A percentile compares a stretch with the other conserved stretches of the same genome.
phyloP scores from a whole-genome alignment of 176 grass and related monocot species.

The Ensete ventricosum region DNA sequence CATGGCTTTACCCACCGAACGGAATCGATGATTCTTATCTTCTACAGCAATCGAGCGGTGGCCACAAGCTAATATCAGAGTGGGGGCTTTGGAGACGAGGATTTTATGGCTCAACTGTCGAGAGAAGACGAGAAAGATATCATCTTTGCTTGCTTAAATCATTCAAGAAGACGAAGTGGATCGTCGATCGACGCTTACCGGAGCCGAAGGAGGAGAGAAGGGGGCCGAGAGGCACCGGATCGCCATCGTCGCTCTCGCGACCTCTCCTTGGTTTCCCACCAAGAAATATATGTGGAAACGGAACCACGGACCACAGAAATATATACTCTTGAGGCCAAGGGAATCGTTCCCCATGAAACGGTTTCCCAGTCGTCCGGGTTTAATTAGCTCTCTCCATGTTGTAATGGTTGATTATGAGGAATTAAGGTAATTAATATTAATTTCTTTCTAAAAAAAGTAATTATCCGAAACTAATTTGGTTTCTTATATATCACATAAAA shows the following conservation, averaged over 20 bases:
- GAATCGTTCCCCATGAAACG: not conserved
- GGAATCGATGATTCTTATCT: not conserved
- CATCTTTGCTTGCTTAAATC: not conserved
- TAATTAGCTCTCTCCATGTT: too few species aligned
- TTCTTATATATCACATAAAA: too few species aligned
- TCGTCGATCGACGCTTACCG: not conserved
- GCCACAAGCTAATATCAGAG: not conserved
- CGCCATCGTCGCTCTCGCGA: not conserved
- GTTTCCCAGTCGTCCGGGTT: not conserved
- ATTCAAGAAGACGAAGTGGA: not conserved
- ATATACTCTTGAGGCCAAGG: not conserved
- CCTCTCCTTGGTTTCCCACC: not conserved
- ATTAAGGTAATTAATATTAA: too few species aligned
- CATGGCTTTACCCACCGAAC: constrained; percentile 3
- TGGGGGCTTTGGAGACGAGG: not conserved
- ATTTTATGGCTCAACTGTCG: not conserved
- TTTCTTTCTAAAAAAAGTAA: too few species aligned
- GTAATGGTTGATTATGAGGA: too few species aligned
- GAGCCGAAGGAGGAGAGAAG: not conserved
- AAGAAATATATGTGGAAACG: constrained; percentile 6
- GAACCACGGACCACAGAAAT: not conserved
- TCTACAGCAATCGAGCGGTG: not conserved
- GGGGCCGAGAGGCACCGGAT: not conserved
- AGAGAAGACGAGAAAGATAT: not conserved
- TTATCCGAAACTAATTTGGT: too few species aligned